These are phyloP conservation scores for Aureobasidium namibiae DNA, from an alignment of 2,329 filamentous ascomycete genomes.

Conservation along the genomic window DNA sequence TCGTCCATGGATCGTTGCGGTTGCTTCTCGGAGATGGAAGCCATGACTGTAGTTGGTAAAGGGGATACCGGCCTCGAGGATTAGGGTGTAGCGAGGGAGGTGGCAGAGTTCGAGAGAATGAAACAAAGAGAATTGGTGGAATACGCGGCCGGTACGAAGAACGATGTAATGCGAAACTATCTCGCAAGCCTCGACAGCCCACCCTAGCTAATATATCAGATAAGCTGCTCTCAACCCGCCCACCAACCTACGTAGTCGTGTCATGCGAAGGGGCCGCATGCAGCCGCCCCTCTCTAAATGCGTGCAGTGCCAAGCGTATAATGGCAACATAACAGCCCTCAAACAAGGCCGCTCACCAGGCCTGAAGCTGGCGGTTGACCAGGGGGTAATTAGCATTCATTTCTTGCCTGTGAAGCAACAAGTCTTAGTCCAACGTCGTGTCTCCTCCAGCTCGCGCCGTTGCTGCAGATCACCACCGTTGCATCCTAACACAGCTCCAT, in stretches of 20 bases:
- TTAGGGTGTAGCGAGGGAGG: neutral
- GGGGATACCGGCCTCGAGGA: neutral
- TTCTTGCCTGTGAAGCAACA: neutral
- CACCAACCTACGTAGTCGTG: neutral
- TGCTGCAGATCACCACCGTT: neutral
- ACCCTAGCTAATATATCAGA: slow-evolving; percentile 9
- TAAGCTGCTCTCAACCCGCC: neutral
- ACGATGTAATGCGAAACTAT: slow-evolving; percentile 5
- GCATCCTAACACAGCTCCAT: neutral
- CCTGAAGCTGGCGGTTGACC: neutral
- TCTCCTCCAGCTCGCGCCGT: neutral
- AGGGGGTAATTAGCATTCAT: slow-evolving; percentile 8
- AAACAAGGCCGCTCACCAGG: neutral
- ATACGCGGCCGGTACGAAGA: neutral
- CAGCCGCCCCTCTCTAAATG: slow-evolving; percentile 5
- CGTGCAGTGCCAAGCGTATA: neutral
- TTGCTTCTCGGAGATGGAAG: slow-evolving; percentile 2
- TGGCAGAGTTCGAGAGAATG: neutral
- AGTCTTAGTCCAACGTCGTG: slow-evolving; percentile 4
- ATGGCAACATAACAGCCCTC: neutral
- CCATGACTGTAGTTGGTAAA: neutral
- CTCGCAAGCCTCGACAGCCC: neutral
- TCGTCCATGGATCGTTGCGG: slow-evolving; percentile 1
- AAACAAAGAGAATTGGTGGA: neutral
- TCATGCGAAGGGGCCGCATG: neutral